These are phyloP conservation scores for Ananas comosus DNA, from an alignment of 176 grass and related monocot species.

Conservation along the genomic window DNA sequence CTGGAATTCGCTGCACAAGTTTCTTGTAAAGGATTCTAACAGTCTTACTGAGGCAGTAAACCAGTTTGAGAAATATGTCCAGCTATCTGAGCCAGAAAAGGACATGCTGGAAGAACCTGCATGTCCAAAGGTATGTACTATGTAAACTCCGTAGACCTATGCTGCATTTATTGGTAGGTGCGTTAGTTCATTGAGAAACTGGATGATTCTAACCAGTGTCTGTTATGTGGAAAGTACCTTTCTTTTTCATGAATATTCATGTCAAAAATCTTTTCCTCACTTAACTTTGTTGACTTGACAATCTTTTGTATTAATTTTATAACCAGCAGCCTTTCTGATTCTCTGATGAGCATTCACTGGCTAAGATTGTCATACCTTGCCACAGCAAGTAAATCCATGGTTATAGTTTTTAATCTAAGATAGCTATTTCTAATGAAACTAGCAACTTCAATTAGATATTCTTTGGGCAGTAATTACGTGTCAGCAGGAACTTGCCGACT, in stretches of 20 bases:
- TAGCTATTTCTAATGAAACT: no score
- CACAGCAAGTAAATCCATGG: no score
- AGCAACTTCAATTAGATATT: no score
- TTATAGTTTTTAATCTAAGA: no score
- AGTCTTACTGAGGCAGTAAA: constrained; percentile 40
- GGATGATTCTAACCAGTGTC: neutral
- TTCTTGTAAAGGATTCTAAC: constrained; percentile 77
- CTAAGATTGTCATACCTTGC: neutral
- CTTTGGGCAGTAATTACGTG: no score
- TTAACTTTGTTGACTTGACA: neutral
- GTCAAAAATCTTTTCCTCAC: neutral
- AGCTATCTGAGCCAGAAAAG: constrained; percentile 56
- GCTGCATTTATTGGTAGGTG: neutral
- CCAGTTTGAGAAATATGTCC: constrained; percentile 65
- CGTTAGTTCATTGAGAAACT: neutral
- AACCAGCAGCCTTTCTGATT: neutral
- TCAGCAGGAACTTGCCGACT: no score
- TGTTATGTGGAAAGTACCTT: neutral
- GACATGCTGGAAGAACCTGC: constrained; percentile 69
- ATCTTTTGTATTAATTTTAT: neutral
- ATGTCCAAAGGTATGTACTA: constrained; percentile 57
- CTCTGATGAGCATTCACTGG: neutral
- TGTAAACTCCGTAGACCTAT: neutral
- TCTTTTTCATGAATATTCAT: neutral
- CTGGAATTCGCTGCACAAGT: constrained; percentile 50